Conservation (phyloP, 257 asterid genomes). For the Paulownia fortunei region DNA sequence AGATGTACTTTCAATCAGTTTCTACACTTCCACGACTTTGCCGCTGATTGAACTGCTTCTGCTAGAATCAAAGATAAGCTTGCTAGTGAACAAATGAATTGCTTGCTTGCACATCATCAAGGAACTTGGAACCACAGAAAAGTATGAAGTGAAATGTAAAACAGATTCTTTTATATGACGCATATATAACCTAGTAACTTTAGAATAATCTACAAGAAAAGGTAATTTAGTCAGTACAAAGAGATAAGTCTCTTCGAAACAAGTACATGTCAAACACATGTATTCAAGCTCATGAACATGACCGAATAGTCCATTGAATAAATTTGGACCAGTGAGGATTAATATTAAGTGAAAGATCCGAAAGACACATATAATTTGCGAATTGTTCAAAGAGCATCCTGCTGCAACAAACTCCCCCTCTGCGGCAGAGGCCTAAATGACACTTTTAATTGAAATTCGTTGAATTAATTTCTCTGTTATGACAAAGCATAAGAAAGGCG, state of each 20-base stretch:
- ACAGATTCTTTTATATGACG: not conserved
- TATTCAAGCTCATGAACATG: not conserved
- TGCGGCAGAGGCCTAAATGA: not conserved
- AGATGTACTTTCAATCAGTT: not conserved
- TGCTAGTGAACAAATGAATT: not conserved
- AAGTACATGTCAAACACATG: not conserved
- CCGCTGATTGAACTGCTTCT: slow-evolving; percentile 15
- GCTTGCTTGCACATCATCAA: not conserved
- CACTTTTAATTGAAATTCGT: not conserved
- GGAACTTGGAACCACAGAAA: not conserved
- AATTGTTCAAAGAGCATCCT: not conserved
- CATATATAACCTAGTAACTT: not conserved
- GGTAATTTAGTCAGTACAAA: slow-evolving; percentile 8
- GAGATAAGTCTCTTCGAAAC: not conserved
- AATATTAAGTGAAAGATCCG: not conserved
- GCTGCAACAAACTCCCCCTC: not conserved
- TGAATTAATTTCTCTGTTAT: not conserved
- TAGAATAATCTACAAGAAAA: not conserved
- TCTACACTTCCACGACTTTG: not conserved
- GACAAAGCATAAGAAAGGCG: not conserved
- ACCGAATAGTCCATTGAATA: not conserved
- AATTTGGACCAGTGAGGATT: not conserved
- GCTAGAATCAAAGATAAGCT: not conserved
- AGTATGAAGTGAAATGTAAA: not conserved
- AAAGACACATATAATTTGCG: not conserved